Evolutionary conservation across 148 eudicot genomes (phyloP), one percentile per base, ranked within the genome.

Genomic region (Nepenthes mirabilis): DNA sequence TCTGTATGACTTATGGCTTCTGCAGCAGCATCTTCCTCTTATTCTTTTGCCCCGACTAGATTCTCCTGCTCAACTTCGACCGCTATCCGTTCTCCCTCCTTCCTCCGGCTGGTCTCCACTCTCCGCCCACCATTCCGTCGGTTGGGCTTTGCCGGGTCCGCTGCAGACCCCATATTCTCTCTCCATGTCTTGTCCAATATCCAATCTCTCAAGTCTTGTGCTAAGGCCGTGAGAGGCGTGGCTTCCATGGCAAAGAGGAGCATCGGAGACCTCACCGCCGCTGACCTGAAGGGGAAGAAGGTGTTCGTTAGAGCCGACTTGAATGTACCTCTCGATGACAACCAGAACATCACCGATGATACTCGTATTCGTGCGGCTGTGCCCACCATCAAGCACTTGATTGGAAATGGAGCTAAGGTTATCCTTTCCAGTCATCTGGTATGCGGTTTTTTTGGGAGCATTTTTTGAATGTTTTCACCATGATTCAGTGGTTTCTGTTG

Each of bases 351-450:
- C 66, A 85, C 90, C 14, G 97, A 91, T 65, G 98, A 91, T 67
- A 88, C 98, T 37, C 73, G 96, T 14, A 84, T 91, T 49, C 84
- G 96, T 48, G 98, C 96, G 52, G 96, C 95, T 59, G 61, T 91
- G 5, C 94, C 94, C n/a, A 89, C 97, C 33, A 88, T 87, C 47
- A 82, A 84, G 64, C 71, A 82, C 58, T 69, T 91, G 80, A 83
- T 82, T 2, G 60, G 47, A 2, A 70, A 88, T 60, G 91, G 91
- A 14, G 86, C 98, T 64, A 88, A 80, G 78, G 91, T 88, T 63
- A 83, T 91, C 48, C 84, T 91, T 53, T 73, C 95, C 55, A 76
- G 82, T 66, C 98, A 91, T 58, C 75, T 91, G 79, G 97, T 86
- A 63, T 33, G 72, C 45, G 37, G 49, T 5, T 3, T 56, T 63